Conservation (phyloP, 495 filamentous ascomycete species). For the Cercophora scortea region DNA sequence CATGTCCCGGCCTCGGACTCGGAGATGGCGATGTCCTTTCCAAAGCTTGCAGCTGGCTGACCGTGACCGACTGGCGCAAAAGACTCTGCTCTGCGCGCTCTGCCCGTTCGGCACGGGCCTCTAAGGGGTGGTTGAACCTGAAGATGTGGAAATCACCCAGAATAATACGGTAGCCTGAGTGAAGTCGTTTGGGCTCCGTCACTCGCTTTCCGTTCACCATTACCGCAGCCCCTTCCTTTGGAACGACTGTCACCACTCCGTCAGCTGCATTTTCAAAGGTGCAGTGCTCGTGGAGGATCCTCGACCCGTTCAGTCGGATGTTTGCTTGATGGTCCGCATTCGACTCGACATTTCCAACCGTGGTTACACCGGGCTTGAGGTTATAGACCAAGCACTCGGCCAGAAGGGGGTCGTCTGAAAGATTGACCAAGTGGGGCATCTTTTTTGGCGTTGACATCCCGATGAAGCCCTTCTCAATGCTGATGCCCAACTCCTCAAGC, state of each 20-base stretch:
- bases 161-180: slow-evolving; percentile 91
- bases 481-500: slow-evolving; percentile 93
- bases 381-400: slow-evolving; percentile 98
- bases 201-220: slow-evolving; percentile 96
- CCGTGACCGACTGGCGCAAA: slow-evolving; percentile 80
- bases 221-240: slow-evolving; percentile 80
- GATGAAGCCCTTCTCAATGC: slow-evolving; percentile 97
- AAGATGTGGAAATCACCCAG: slow-evolving; percentile 99
- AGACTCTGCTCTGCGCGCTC: slow-evolving; percentile 57
- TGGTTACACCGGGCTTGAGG: slow-evolving; percentile 89
- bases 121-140: slow-evolving; percentile 95
- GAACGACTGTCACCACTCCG: slow-evolving; percentile 81
- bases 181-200: slow-evolving; percentile 70
- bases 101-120: slow-evolving; percentile 86
- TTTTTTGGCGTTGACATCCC: slow-evolving; percentile 94
- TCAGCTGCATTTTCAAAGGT: slow-evolving; percentile 83
- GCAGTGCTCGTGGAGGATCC: slow-evolving; percentile 88
- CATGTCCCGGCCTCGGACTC: slow-evolving; percentile 64
- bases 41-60: slow-evolving; percentile 58
- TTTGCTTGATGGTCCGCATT: slow-evolving; percentile 72
- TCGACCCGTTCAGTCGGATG: slow-evolving; percentile 87
- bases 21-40: slow-evolving; percentile 41
- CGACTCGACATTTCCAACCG: slow-evolving; percentile 82
- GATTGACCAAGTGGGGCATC: slow-evolving; percentile 97
- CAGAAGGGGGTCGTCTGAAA: slow-evolving; percentile 91